phyloP scores from a whole-genome alignment of 768 basidiomycete genomes.

The Tylopilus sp. region DNA sequence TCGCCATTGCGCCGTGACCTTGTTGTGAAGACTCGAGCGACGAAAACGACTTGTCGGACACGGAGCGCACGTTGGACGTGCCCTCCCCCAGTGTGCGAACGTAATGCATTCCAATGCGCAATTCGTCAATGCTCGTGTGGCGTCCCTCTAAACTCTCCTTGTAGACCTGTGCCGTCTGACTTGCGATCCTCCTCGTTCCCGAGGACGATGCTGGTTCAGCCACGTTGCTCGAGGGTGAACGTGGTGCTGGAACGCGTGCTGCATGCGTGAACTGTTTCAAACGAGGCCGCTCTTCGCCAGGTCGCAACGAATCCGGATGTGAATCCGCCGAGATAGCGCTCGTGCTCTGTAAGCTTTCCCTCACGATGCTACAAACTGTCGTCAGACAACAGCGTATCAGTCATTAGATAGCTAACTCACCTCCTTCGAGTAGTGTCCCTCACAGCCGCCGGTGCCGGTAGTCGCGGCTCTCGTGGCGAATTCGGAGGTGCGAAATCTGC shows the following conservation, averaged over 20 bases:
- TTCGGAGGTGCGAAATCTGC: conserved; percentile 67
- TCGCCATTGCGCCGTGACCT: conserved; percentile 26
- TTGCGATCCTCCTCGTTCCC: conserved; percentile 44
- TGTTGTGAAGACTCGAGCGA: conserved; percentile 59
- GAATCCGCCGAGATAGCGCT: conserved; percentile 36
- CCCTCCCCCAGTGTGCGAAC: conserved; percentile 67
- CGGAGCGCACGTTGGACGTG: conserved; percentile 26
- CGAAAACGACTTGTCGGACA: conserved; percentile 49
- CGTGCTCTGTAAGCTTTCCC: conserved; percentile 52
- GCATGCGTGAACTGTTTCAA: conserved; percentile 71
- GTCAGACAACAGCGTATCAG: not conserved
- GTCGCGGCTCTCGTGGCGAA: conserved; percentile 38
- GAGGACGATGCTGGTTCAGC: conserved; percentile 21
- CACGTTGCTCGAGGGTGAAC: conserved; percentile 32
- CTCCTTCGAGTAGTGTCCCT: conserved; percentile 24
- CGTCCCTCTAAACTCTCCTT: conserved; percentile 34
- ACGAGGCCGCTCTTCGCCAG: conserved; percentile 45
- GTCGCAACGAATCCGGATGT: conserved; percentile 30
- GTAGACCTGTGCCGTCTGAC: conserved; percentile 64
- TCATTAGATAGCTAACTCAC: conserved; percentile 13
- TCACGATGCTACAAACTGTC: conserved; percentile 38
- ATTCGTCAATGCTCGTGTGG: conserved; percentile 54
- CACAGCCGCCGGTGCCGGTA: conserved; percentile 17
- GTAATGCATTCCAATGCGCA: conserved; percentile 67
- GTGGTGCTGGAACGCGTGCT: conserved; percentile 62